Percentiles rank a stretch among this genome's conserved stretches.
Evolutionary conservation across 768 basidiomycete species (phyloP).

Genomic region (Lactarius evosmus): DNA sequence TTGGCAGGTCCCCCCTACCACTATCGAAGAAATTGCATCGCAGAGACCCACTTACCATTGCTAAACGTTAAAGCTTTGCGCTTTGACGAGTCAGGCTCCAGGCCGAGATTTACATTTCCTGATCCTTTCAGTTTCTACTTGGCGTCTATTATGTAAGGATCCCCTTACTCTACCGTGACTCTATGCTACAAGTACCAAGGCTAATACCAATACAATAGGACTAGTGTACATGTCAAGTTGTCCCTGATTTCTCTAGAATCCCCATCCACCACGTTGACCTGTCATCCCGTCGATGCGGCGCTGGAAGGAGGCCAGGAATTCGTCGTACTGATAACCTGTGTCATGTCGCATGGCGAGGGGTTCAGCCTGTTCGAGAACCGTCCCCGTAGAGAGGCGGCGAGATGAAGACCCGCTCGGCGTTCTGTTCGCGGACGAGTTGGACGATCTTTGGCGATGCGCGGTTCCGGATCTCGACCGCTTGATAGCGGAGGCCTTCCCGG

Average conservation of each 20-base stretch:
- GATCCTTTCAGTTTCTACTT: too few species aligned
- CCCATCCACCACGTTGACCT: constrained; percentile 23
- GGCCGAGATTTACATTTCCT: not conserved
- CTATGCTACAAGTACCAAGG: not conserved
- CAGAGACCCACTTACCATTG: not conserved
- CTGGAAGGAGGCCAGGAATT: constrained; percentile 23
- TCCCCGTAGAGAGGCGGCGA: not conserved
- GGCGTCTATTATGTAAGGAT: not conserved
- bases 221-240: not conserved
- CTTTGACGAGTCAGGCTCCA: not conserved
- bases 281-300: constrained; percentile 23
- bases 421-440: not conserved
- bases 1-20: not conserved
- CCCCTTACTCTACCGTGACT: not conserved
- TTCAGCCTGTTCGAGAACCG: not conserved
- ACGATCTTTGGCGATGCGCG: not conserved
- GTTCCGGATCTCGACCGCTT: constrained; percentile 2
- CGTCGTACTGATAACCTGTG: constrained; percentile 12
- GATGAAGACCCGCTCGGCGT: not conserved
- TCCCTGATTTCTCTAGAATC: constrained; percentile 5
- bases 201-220: not conserved
- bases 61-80: not conserved
- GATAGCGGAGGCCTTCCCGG: not conserved
- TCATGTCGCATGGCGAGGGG: not conserved
- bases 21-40: not conserved